Evolutionary conservation across 2,329 filamentous ascomycete species (phyloP).

Genomic region (Epichloe baconii): DNA sequence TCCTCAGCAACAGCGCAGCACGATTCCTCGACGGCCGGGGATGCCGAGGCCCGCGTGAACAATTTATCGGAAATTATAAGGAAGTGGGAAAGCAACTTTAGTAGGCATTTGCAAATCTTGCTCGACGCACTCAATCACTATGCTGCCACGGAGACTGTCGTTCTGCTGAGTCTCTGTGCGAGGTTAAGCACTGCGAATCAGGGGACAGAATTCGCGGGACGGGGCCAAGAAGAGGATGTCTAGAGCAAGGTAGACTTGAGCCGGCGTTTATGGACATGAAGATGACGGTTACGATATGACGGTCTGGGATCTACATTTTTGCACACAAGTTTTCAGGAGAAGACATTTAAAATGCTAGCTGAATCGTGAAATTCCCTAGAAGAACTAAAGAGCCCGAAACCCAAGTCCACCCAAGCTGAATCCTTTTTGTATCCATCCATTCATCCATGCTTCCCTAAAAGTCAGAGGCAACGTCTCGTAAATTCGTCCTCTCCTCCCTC

Average conservation of each 20-base stretch:
- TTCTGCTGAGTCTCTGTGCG: constrained; percentile 77
- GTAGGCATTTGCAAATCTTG: constrained; percentile 80
- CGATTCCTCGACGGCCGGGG: constrained; percentile 16
- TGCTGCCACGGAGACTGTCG: constrained; percentile 92
- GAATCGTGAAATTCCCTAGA: too few species aligned
- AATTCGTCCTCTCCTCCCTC: background rate
- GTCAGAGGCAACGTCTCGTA: too few species aligned
- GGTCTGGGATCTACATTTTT: too few species aligned
- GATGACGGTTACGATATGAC: too few species aligned
- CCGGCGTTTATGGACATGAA: background rate
- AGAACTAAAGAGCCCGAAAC: too few species aligned
- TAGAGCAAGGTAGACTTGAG: background rate
- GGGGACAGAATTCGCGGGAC: constrained; percentile 51
- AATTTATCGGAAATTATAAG: constrained; percentile 78
- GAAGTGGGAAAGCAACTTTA: constrained; percentile 91
- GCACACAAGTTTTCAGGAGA: too few species aligned
- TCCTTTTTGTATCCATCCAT: too few species aligned
- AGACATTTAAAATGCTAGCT: too few species aligned
- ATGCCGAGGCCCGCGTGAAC: constrained; percentile 41
- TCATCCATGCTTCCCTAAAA: too few species aligned
- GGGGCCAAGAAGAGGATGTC: constrained; percentile 44
- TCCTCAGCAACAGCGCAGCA: constrained; percentile 9
- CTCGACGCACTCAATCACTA: constrained; percentile 95
- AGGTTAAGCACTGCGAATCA: constrained; percentile 70
- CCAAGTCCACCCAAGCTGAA: too few species aligned